Evolutionary conservation across 176 grass and related monocot species (phyloP).

Genomic region (Dendrocalamus sinicus): DNA sequence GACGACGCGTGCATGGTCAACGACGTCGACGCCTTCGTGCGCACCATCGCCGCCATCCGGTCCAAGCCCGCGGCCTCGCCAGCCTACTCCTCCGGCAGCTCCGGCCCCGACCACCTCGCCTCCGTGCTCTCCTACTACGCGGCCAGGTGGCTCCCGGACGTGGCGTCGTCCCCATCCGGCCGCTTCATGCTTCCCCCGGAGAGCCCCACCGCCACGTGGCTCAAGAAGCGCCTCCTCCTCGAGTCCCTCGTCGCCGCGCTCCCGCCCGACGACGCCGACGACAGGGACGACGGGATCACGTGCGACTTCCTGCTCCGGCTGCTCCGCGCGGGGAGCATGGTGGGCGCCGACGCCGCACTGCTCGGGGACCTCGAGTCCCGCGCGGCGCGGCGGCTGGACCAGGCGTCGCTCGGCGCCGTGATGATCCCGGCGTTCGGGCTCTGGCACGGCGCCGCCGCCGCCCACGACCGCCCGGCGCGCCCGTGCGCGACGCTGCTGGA

Average conservation of each 20-base stretch:
- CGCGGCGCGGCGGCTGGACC: conserved; percentile 68
- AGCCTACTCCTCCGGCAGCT: neutral
- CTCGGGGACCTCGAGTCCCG: conserved; percentile 73
- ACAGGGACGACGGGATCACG: conserved; percentile 45
- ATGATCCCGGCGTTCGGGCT: conserved; percentile 80
- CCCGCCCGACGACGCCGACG: conserved; percentile 48
- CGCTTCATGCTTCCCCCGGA: conserved; percentile 53
- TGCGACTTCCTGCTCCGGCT: conserved; percentile 79
- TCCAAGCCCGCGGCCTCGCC: conserved; percentile 48
- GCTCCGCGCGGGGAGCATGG: conserved; percentile 65
- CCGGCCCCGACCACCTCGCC: conserved; percentile 51
- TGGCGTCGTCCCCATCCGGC: conserved; percentile 53
- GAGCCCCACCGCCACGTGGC: conserved; percentile 83
- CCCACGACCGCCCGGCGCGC: neutral
- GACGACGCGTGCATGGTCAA: conserved; percentile 52
- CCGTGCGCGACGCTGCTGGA: conserved; percentile 67
- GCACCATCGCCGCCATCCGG: conserved; percentile 71
- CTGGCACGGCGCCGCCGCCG: neutral
- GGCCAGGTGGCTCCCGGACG: conserved; percentile 81
- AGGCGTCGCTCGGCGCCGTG: conserved; percentile 72
- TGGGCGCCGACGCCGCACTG: conserved; percentile 63
- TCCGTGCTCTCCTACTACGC: conserved; percentile 83
- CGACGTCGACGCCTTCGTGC: conserved; percentile 77
- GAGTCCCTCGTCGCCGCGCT: conserved; percentile 82
- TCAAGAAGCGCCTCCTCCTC: conserved; percentile 78